phyloP scores from a whole-genome alignment of 2,329 filamentous ascomycete genomes.

The Thelonectria discophora region DNA sequence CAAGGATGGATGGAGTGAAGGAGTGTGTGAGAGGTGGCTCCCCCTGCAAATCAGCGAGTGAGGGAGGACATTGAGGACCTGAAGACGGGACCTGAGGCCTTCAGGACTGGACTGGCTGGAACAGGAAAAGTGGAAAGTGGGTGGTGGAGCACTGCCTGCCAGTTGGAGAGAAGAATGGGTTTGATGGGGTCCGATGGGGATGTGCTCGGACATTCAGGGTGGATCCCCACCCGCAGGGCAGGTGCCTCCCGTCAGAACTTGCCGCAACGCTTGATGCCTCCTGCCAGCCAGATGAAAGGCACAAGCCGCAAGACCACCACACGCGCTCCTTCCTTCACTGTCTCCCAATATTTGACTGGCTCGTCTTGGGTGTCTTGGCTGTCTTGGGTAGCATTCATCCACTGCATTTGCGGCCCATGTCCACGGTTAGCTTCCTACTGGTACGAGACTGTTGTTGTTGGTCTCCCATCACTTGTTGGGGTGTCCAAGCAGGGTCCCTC shows the following conservation, averaged over 20 bases:
- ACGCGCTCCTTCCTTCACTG: not conserved
- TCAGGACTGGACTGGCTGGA: too few species aligned
- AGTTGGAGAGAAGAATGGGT: not conserved
- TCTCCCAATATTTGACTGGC: too few species aligned
- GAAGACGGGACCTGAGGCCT: not conserved
- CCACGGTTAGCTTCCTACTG: not conserved
- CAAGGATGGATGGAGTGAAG: not conserved
- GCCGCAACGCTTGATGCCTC: not conserved
- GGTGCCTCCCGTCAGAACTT: too few species aligned
- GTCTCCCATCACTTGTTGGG: not conserved
- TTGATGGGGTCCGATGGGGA: too few species aligned
- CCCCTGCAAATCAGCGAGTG: not conserved
- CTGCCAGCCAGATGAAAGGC: not conserved
- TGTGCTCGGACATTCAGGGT: slow-evolving; percentile 2
- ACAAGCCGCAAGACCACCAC: not conserved
- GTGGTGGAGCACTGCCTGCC: not conserved
- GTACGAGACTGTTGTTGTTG: not conserved
- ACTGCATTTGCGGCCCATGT: not conserved
- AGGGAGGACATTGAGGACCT: not conserved
- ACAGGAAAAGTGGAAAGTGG: not conserved
- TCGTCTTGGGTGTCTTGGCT: not conserved
- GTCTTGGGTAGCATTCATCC: not conserved
- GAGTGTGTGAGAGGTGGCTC: not conserved
- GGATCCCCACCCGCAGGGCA: not conserved
- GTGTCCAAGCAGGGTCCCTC: not conserved